Conservation (phyloP, 768 basidiomycete genomes). For the Neoboletus magnificus region DNA sequence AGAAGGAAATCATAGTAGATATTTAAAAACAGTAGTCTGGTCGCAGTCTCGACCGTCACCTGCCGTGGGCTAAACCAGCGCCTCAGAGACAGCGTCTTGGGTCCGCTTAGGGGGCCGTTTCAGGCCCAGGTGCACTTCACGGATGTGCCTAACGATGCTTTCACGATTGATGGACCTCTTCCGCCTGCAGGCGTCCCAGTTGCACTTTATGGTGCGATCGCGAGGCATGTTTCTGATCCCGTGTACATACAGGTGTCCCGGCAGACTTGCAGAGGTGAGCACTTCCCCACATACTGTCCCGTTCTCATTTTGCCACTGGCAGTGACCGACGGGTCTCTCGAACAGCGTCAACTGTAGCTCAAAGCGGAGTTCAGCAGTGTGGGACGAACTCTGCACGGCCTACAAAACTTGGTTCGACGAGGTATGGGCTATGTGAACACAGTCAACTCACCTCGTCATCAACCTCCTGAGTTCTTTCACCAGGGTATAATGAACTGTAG, state of each 20-base stretch:
- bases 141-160: conserved; percentile 17
- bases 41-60: background rate
- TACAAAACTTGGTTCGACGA: background rate
- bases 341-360: background rate
- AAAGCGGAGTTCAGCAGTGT: too few relatives aligned
- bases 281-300: background rate
- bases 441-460: background rate
- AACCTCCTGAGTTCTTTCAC: background rate
- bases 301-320: conserved; percentile 6
- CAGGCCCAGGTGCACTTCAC: conserved; percentile 10
- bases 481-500: background rate
- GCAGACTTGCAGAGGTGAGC: background rate
- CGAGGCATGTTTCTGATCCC: conserved; percentile 11
- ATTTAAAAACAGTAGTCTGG: too few relatives aligned
- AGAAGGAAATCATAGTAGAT: background rate
- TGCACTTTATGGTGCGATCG: background rate
- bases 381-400: background rate
- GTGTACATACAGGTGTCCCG: conserved; percentile 15
- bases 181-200: conserved; percentile 9
- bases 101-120: conserved; percentile 5
- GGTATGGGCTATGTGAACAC: background rate
- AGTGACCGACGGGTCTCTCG: background rate
- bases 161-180: conserved; percentile 17
- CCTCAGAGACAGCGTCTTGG: background rate
- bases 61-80: background rate